Evolutionary conservation across 768 basidiomycete genomes (phyloP), one percentile per base, ranked within the genome.

Genomic region (Mycena indigotica): DNA sequence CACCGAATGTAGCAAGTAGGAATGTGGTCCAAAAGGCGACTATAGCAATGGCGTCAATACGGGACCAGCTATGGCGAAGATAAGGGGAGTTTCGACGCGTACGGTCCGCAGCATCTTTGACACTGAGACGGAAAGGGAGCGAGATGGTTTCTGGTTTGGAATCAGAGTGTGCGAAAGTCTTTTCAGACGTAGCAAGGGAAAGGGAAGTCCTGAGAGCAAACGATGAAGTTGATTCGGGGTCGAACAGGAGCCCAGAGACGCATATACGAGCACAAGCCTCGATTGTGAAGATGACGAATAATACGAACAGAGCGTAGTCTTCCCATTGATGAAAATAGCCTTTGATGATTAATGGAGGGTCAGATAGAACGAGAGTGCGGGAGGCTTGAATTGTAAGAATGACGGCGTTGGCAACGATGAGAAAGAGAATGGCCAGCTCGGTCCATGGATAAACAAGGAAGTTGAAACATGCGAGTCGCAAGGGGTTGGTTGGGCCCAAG

Each of bases 271-370:
- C 92, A 63, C 90, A 78, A 44, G 88, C 86, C 76, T 98, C 96
- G 50, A 95, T 60, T 4, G 93, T 94, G 80, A 93, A 98, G 64
- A 91, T 66, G 57, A 87, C 73, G 73, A 98, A 98, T 53, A 98
- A 74, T 19, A 67, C 81, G 70, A 98, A 92, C n/a, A 98, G 76
- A 19, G 79, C 85, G 66, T 84, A 88, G 71, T 98, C 95, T 66
- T 95, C 93, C 95, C 95, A 98, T 13, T 73, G 62, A 57, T 88
- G 84, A 73, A 98, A 97, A 75, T 90, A 98, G 6, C 93, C 93
- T 49, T 67, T 72, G 21, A 81, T 65, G 40, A 52, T 69, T 28
- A 75, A 75, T 32, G 81, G 78, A 6, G 80, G 70, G 10, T 77
- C 69, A 2, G 69, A 65, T 26, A 88, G 73, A 19, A 83, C 82